A percentile compares a stretch with the other conserved stretches of the same genome.
Evolutionary conservation across 805 yeast genomes (phyloP).

Genomic region (Ascoidea rubescens): DNA sequence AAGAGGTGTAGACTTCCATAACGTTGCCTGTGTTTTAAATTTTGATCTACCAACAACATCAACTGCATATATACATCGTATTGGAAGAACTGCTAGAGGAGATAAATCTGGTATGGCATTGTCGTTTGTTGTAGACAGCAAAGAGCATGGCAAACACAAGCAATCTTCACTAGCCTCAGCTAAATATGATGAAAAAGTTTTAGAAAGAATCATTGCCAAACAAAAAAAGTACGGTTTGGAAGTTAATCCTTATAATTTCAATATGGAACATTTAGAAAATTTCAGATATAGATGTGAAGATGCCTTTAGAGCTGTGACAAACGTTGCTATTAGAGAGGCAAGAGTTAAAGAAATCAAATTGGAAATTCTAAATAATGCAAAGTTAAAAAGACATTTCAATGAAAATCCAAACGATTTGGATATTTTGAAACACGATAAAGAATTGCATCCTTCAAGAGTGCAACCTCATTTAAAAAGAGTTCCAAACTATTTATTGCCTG

Average conservation of each 20-base stretch:
- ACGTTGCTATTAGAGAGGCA: conserved; percentile 83
- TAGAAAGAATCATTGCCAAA: conserved; percentile 60
- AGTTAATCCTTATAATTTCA: conserved; percentile 79
- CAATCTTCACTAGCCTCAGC: conserved; percentile 59
- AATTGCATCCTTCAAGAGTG: conserved; percentile 65
- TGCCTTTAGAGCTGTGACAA: conserved; percentile 90
- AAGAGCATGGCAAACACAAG: conserved; percentile 82
- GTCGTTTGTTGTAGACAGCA: conserved; percentile 76
- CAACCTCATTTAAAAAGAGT: conserved; percentile 83
- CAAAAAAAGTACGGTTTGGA: conserved; percentile 65
- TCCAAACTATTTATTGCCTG: conserved; percentile 84
- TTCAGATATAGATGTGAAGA: conserved; percentile 95
- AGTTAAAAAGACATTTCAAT: conserved; percentile 86
- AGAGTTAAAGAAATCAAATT: conserved; percentile 77
- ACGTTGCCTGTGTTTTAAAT: conserved; percentile 92
- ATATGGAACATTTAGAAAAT: conserved; percentile 83
- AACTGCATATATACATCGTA: conserved; percentile 80
- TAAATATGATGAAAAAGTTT: conserved; percentile 75
- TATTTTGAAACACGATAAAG: conserved; percentile 84
- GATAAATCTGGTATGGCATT: conserved; percentile 91
- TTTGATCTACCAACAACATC: conserved; percentile 89
- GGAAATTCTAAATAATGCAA: conserved; percentile 79
- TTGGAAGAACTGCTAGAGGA: conserved; percentile 97
- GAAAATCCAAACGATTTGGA: conserved; percentile 93
- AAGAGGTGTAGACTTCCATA: conserved; percentile 91